phyloP scores from a whole-genome alignment of 2,329 filamentous ascomycete genomes.

The Cadophora sp. region DNA sequence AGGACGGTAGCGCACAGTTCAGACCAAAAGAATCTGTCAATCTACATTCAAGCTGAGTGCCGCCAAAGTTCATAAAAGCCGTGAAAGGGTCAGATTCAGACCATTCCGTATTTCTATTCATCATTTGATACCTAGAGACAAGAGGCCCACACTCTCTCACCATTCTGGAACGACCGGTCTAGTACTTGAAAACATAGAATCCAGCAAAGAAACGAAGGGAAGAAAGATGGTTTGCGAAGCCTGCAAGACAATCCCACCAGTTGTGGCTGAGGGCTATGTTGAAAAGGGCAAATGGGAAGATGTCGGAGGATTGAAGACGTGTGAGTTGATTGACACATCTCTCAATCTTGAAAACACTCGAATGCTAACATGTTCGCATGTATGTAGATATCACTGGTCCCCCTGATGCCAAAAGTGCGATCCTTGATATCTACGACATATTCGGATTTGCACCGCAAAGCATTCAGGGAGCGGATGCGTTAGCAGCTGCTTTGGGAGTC shows the following conservation, averaged over 20 bases:
- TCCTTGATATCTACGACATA: slow-evolving; percentile 66
- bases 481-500: slow-evolving; percentile 56
- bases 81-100: no score
- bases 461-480: slow-evolving; percentile 71
- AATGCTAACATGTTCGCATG: background rate
- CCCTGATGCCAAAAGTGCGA: slow-evolving; percentile 56
- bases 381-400: slow-evolving; percentile 52
- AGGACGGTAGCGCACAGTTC: background rate
- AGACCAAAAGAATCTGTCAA: background rate
- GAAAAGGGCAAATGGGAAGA: slow-evolving; percentile 31
- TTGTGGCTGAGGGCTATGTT: slow-evolving; percentile 44
- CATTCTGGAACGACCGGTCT: no score
- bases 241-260: slow-evolving; percentile 42
- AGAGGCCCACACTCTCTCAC: no score
- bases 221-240: slow-evolving; percentile 34
- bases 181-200: background rate
- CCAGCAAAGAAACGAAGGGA: background rate
- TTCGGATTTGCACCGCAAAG: slow-evolving; percentile 74
- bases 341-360: background rate
- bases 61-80: no score
- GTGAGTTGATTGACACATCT: slow-evolving; percentile 14
- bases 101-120: no score
- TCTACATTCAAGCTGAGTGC: no score
- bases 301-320: slow-evolving; percentile 31
- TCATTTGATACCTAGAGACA: no score